Conservation (phyloP, 73 alveolate genomes). For the Symbiodinium pilosum region DNA sequence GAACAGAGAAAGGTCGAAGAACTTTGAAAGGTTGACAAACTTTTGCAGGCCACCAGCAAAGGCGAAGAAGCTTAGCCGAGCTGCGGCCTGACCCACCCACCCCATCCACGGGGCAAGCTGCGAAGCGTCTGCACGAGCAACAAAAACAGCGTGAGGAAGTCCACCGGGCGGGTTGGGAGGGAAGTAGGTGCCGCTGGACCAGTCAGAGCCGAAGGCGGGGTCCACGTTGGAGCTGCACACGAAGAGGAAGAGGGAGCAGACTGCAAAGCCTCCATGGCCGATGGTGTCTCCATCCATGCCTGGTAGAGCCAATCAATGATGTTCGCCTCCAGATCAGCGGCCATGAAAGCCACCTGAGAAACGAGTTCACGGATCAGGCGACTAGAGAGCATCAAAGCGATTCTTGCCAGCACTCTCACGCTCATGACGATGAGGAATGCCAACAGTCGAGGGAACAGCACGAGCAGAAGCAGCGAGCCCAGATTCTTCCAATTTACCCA, state of each 20-base stretch:
- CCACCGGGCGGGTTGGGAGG: constrained; percentile 7
- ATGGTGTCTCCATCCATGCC: not conserved
- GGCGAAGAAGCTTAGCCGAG: not conserved
- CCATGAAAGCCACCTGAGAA: not conserved
- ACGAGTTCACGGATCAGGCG: not conserved
- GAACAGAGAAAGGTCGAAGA: not conserved
- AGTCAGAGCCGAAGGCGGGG: not conserved
- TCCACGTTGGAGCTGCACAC: not conserved
- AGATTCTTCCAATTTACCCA: not conserved
- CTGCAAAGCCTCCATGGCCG: not conserved
- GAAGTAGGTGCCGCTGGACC: not conserved
- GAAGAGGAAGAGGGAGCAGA: not conserved
- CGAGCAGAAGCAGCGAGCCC: not conserved
- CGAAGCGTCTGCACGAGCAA: not conserved
- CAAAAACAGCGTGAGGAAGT: not conserved
- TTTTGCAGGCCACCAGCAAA: not conserved
- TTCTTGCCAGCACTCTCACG: not conserved
- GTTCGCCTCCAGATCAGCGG: not conserved
- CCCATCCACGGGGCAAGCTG: not conserved
- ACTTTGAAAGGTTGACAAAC: not conserved
- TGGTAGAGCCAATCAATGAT: not conserved
- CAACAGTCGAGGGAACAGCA: not conserved
- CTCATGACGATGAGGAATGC: not conserved
- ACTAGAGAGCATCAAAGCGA: not conserved
- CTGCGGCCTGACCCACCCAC: not conserved